phyloP scores from a whole-genome alignment of 805 yeast genomes.

The Grigorovia humatica region DNA sequence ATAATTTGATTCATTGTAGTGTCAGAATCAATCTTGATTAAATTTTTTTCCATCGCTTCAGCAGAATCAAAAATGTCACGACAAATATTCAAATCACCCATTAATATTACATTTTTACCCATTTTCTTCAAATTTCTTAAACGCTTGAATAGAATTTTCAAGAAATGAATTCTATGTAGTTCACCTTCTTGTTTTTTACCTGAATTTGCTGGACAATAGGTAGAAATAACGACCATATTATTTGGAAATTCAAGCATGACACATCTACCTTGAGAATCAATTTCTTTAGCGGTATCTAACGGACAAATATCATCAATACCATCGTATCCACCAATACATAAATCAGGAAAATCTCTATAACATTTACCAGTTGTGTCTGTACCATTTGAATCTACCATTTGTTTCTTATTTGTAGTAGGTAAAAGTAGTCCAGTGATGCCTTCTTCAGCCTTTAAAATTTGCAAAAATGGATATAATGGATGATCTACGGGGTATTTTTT shows the following conservation, averaged over 20 bases:
- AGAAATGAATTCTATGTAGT: slow-evolving; percentile 44
- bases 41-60: slow-evolving; percentile 40
- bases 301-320: slow-evolving; percentile 23
- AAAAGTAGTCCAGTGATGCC: slow-evolving; percentile 66
- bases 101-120: slow-evolving; percentile 62
- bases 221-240: slow-evolving; percentile 49
- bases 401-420: slow-evolving; percentile 11
- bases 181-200: slow-evolving; percentile 58
- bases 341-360: slow-evolving; percentile 14
- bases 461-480: slow-evolving; percentile 31
- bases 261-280: slow-evolving; percentile 83
- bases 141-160: slow-evolving; percentile 50
- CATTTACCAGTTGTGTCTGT: background rate
- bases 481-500: slow-evolving; percentile 41
- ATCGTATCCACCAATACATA: slow-evolving; percentile 68
- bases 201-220: slow-evolving; percentile 92
- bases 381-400: background rate
- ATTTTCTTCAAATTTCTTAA: slow-evolving; percentile 40
- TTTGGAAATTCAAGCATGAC: slow-evolving; percentile 62
- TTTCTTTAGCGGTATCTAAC: slow-evolving; percentile 28
- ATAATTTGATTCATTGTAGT: background rate
- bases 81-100: slow-evolving; percentile 86
- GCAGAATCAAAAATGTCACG: slow-evolving; percentile 78
- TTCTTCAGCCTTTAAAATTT: slow-evolving; percentile 72
- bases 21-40: slow-evolving; percentile 23